Evolutionary conservation across 1,284 basidiomycete genomes (phyloP).

Genomic region (Porogramme epimiltina): DNA sequence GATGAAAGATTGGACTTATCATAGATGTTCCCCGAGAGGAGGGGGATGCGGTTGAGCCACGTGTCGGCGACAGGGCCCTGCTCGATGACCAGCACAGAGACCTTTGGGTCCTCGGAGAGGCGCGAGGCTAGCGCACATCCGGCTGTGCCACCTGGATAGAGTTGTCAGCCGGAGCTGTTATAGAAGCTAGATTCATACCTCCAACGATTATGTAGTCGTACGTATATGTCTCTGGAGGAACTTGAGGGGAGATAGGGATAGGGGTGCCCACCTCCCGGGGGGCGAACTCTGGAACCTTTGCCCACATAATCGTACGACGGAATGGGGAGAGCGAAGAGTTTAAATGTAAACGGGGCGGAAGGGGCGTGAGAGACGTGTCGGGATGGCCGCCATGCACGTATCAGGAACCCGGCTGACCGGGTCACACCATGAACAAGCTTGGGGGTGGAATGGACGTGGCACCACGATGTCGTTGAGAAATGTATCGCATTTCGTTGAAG

Average conservation of each 20-base stretch:
- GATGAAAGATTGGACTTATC: conserved; percentile 18
- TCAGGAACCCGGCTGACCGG: no score
- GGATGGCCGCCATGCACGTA: no score
- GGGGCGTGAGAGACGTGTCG: neutral
- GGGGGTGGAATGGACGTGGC: no score
- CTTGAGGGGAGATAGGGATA: neutral
- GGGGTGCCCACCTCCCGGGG: conserved; percentile 11
- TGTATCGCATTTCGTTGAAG: no score
- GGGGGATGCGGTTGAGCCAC: conserved; percentile 37
- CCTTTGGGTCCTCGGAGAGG: conserved; percentile 28
- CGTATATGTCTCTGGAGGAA: conserved; percentile 1
- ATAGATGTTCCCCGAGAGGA: conserved; percentile 33
- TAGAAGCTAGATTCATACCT: conserved; percentile 3
- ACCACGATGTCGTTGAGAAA: no score
- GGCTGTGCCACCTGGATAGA: conserved; percentile 33
- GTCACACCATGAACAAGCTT: no score
- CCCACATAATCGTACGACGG: neutral
- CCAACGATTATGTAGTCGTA: conserved; percentile 29
- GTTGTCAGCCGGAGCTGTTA: neutral
- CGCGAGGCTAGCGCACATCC: conserved; percentile 39
- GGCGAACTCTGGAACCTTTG: neutral
- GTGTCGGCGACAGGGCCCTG: conserved; percentile 35
- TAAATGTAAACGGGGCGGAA: neutral
- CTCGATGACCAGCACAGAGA: conserved; percentile 36
- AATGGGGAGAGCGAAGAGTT: no score